These are phyloP conservation scores for Lichina pygmaea DNA, from an alignment of 495 filamentous ascomycete species.

Conservation along the genomic window DNA sequence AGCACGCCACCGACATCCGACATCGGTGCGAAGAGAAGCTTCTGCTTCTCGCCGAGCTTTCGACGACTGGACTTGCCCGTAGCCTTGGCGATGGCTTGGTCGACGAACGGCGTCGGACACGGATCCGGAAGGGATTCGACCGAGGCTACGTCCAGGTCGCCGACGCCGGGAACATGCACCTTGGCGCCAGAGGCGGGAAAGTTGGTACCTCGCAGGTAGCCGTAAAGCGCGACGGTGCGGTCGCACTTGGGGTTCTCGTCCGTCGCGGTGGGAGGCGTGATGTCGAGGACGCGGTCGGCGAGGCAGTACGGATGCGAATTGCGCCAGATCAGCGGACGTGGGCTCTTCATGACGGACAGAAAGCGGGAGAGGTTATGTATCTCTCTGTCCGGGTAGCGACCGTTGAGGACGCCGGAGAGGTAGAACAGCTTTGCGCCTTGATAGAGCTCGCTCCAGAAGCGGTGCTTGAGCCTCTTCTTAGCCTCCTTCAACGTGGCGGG, in stretches of 20 bases:
- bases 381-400: conserved; percentile 87
- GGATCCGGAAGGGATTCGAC: conserved; percentile 82
- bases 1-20: conserved; percentile 82
- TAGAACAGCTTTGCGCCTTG: conserved; percentile 94
- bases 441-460: conserved; percentile 91
- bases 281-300: conserved; percentile 77
- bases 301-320: conserved; percentile 86
- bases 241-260: conserved; percentile 76
- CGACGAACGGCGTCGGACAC: conserved; percentile 77
- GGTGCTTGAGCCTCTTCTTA: conserved; percentile 86
- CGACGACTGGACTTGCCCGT: conserved; percentile 52
- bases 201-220: conserved; percentile 88
- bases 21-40: conserved; percentile 89
- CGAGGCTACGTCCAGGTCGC: conserved; percentile 62
- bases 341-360: conserved; percentile 96
- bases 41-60: conserved; percentile 80
- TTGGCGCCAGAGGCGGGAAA: conserved; percentile 66
- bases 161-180: conserved; percentile 80
- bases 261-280: conserved; percentile 74
- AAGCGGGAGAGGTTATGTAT: conserved; percentile 87
- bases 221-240: conserved; percentile 70
- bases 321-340: conserved; percentile 81
- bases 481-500: conserved; percentile 67
- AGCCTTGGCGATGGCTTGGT: conserved; percentile 56
- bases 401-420: conserved; percentile 81